Base-by-base conservation (phyloP, 371 early-diverging fungal genomes). In the Syncephalastrum monosporum region DNA sequence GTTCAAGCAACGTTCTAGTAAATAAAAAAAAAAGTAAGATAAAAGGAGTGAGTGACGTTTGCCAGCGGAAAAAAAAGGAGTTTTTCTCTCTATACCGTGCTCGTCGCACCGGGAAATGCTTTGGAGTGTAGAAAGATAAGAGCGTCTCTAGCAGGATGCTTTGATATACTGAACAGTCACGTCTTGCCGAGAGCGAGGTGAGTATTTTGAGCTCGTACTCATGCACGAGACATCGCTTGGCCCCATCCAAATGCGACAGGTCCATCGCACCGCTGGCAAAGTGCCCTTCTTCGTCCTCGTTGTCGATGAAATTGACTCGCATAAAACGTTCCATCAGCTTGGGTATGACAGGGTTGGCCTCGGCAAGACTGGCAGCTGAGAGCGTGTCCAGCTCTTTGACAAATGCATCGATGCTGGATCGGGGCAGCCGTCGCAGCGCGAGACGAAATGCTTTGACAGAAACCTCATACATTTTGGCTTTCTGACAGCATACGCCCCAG, bases 241-340 rank as follows among this genome's bases (percentile, higher is more conserved):
- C 25, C 1, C 56, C 15, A 16, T 38, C 48, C 3, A 77, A 16
- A 3, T 42, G 23, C 14, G 49, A 15, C 1, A 67, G 15, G 5
- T 68, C 50, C 53, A 79, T 59, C 8, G 55, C 38, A 0, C 64
- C 68, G 38, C 57, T 56, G 8, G 75, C 74, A 55, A 66, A 68
- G 2, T 53, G 43, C 3, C 67, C n/a, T 17, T 59, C 56, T 3
- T 55, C 50, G 21, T 60, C 56, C 8, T 65, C 47, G 5, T 63
- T 56, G 25, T 72, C 72, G 10, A 59, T 54, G 17, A 75, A 52
- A 0, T 68, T 55, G 1, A 69, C 55, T 47, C 72, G 63, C 23
- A 79, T n/a, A 19, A 68, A 79, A 1, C 74, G 65, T 23, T 75
- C 76, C 25, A 79, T 72, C 10, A 75, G 49, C 53, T 75, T 75